A percentile compares a stretch with the other conserved stretches of the same genome.
Conservation (phyloP, 768 basidiomycete species). For the Russula ochroleuca region DNA sequence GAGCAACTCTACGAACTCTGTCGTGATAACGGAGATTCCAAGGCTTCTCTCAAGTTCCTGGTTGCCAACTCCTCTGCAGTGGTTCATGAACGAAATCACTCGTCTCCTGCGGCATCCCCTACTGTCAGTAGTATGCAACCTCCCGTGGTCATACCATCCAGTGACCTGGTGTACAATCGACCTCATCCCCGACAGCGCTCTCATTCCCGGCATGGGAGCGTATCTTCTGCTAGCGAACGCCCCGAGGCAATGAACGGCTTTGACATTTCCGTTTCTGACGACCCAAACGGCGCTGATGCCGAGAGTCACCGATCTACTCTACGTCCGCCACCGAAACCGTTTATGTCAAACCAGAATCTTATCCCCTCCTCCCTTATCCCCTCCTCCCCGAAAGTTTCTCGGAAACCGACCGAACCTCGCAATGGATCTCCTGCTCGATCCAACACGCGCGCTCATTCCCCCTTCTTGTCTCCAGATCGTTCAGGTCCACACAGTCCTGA, state of each 20-base stretch:
- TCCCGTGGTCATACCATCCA: slow-evolving; percentile 46
- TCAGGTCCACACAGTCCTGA: slow-evolving; percentile 19
- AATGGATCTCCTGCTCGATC: slow-evolving; percentile 25
- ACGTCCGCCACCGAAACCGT: slow-evolving; percentile 39
- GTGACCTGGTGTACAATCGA: slow-evolving; percentile 43
- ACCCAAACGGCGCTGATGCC: slow-evolving; percentile 56
- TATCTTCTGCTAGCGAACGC: slow-evolving; percentile 67
- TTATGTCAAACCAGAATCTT: slow-evolving; percentile 36
- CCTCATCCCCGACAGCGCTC: slow-evolving; percentile 35
- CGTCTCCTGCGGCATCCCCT: slow-evolving; percentile 36
- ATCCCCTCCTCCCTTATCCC: slow-evolving; percentile 24
- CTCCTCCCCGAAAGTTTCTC: slow-evolving; percentile 20
- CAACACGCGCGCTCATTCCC: slow-evolving; percentile 21
- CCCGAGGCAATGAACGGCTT: slow-evolving; percentile 57
- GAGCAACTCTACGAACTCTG: slow-evolving; percentile 72
- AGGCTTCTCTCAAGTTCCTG: slow-evolving; percentile 80
- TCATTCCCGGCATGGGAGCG: slow-evolving; percentile 58
- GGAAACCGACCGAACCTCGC: slow-evolving; percentile 21
- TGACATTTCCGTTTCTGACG: slow-evolving; percentile 56
- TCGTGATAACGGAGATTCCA: slow-evolving; percentile 64
- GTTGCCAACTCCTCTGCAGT: slow-evolving; percentile 61
- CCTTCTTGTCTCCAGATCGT: slow-evolving; percentile 27
- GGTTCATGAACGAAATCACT: slow-evolving; percentile 49
- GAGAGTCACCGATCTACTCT: slow-evolving; percentile 42
- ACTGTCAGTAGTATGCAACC: slow-evolving; percentile 49